Evolutionary conservation across 2,329 filamentous ascomycete species (phyloP), one percentile per base, ranked within the genome.

Genomic region (Cladophialophora bantiana): DNA sequence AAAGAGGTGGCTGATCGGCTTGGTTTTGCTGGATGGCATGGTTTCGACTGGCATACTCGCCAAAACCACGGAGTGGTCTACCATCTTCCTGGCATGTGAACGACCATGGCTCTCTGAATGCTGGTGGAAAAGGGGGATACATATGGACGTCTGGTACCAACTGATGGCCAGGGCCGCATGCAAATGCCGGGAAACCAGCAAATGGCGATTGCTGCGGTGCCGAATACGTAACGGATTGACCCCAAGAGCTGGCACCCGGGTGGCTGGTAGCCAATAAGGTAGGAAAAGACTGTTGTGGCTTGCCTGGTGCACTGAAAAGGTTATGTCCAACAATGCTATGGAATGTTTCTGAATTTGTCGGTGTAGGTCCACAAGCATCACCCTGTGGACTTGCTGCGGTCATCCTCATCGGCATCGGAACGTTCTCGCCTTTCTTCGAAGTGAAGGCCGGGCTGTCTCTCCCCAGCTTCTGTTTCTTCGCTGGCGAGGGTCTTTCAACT

Each of bases 401-500:
- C 31, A 32, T 59, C 61, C 32, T 48, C 2, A 31, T 20, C 35
- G 31, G 20, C 59, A 50, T 63, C 34, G n/a, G 35, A 6, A 18
- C 38, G 7, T 45, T 18, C 13, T 59, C 59, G 18, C 36, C 59
- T 40, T 38, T 38, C 13, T 34, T 18, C 15, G 9, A 12, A 7
- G 34, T 15, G 32, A 15, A 3, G 15, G 5, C 48, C 7, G 64
- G 32, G 40, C 26, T 62, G 31, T 32, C 7, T 40, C 53, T 45
- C 6, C 61, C 64, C 31, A 56, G 53, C 38, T 66, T 68, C 34
- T 59, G 40, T 45, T 66, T 66, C 66, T 66, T 65, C 10, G 54
- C 15, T 3, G 54, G n/a, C 12, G 57, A 15, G 12, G 58, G 12
- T 34, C 61, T 60, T 4, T 42, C 58, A 2, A 18, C 15, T 5